phyloP scores from a whole-genome alignment of 1,139 yeast genomes.

The Lodderomyces beijingensis region DNA sequence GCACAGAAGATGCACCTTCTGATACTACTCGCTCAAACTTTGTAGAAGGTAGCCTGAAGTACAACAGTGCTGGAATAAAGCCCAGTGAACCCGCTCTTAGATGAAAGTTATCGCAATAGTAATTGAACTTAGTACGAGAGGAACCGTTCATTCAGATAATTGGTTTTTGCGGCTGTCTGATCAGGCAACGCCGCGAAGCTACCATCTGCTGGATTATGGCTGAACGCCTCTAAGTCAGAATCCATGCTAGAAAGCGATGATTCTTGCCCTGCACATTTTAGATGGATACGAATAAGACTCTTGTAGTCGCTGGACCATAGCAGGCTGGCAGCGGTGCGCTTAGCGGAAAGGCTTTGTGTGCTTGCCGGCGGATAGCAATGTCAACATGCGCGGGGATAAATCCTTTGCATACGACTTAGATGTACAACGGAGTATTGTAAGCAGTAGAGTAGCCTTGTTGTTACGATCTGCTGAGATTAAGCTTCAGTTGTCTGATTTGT shows the following conservation, averaged over 20 bases:
- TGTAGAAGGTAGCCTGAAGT: too few relatives aligned
- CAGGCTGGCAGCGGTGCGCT: constrained; percentile 21
- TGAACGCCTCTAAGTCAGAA: constrained; percentile 42
- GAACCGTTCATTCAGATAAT: too few relatives aligned
- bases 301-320: constrained; percentile 28
- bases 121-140: too few relatives aligned
- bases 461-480: constrained; percentile 43
- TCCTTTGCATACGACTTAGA: constrained; percentile 32
- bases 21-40: too few relatives aligned
- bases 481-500: too few relatives aligned
- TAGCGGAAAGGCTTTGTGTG: constrained; percentile 26
- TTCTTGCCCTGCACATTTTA: constrained; percentile 24
- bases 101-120: too few relatives aligned
- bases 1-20: too few relatives aligned
- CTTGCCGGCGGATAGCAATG: constrained; percentile 28
- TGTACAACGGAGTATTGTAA: constrained; percentile 34
- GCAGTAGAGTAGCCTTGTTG: constrained; percentile 46
- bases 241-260: constrained; percentile 37
- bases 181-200: too few relatives aligned
- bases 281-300: constrained; percentile 19
- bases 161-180: too few relatives aligned
- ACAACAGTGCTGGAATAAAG: too few relatives aligned
- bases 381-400: constrained; percentile 33
- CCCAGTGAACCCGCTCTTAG: too few relatives aligned
- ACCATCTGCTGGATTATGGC: too few relatives aligned